Conservation (phyloP, 2,329 filamentous ascomycete species). For the Talaromyces sp. region DNA sequence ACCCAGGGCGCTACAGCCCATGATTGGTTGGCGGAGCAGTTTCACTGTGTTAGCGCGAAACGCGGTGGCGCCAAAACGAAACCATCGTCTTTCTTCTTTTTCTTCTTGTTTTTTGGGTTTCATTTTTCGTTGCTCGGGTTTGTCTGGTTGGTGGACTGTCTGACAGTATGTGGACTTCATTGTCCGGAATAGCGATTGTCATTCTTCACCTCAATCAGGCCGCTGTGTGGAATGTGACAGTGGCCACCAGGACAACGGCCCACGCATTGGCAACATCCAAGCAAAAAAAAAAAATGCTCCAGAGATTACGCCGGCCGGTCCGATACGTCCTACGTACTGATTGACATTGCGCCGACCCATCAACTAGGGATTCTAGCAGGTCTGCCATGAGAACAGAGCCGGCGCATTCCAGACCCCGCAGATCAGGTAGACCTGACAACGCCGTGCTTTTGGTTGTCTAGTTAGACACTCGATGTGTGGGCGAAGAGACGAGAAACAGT, state of each 20-base stretch:
- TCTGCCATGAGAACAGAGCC: background rate
- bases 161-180: background rate
- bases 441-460: background rate
- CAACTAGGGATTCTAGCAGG: background rate
- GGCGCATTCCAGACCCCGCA: background rate
- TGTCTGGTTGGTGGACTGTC: background rate
- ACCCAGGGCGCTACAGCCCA: background rate
- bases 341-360: background rate
- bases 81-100: background rate
- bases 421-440: background rate
- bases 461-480: background rate
- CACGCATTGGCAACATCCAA: background rate
- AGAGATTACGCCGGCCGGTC: background rate
- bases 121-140: background rate
- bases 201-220: background rate
- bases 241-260: background rate
- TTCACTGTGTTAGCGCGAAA: background rate
- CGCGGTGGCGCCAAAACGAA: background rate
- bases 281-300: background rate
- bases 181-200: background rate
- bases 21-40: background rate
- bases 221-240: background rate
- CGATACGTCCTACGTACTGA: background rate
- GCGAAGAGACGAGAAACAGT: background rate
- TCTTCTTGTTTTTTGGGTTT: background rate